A percentile compares a stretch with the other conserved stretches of the same genome.
Evolutionary conservation across 352 stramenopile genomes (phyloP).

Genomic region (Phytophthora brassicae): DNA sequence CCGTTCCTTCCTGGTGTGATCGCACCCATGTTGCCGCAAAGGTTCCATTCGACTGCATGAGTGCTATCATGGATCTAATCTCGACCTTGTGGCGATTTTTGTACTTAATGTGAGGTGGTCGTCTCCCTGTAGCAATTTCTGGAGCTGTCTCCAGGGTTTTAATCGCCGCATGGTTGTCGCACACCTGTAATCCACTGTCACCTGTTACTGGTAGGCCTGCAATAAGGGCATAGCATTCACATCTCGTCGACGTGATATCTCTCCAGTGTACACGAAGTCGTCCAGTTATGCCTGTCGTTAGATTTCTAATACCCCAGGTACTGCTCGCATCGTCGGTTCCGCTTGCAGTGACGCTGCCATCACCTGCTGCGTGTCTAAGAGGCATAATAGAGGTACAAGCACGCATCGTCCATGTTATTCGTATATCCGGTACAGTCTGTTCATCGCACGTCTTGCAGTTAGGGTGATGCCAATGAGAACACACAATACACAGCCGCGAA

Average conservation of each 20-base stretch:
- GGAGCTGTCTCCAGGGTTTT: background rate
- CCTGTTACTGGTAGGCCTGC: background rate
- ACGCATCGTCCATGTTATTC: no score
- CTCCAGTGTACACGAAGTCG: no score
- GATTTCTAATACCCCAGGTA: no score
- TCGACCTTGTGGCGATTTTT: background rate
- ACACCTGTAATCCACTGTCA: background rate
- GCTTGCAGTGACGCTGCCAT: no score
- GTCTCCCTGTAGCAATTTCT: background rate
- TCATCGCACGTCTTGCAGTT: no score
- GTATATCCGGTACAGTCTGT: no score
- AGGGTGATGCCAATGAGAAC: no score
- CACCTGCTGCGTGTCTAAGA: no score
- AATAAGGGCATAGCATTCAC: background rate
- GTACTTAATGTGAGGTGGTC: background rate
- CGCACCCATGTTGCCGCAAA: background rate
- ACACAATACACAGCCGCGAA: no score
- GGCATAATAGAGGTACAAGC: no score
- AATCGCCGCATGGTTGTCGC: background rate
- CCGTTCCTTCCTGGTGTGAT: background rate
- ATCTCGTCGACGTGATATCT: background rate
- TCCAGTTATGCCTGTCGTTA: no score
- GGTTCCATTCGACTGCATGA: background rate
- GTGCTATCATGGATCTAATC: background rate
- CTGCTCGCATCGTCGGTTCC: no score